phyloP scores from a whole-genome alignment of 106 monocot genomes.

The Allium fistulosum region DNA sequence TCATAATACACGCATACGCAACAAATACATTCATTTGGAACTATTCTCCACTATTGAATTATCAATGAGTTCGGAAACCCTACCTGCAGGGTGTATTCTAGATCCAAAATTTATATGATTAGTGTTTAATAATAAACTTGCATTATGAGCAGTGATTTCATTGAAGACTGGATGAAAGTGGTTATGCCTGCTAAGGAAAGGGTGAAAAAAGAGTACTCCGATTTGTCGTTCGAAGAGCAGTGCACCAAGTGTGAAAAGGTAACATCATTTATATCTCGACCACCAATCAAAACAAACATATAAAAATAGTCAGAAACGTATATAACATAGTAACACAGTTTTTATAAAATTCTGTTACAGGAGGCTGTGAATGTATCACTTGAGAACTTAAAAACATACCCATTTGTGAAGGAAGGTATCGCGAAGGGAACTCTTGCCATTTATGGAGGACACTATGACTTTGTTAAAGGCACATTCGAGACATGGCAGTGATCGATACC shows the following conservation, averaged over 20 bases:
- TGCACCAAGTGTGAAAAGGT: slow-evolving; percentile 71
- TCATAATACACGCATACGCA: too few relatives aligned
- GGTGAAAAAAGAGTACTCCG: slow-evolving; percentile 18
- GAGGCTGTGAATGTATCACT: slow-evolving; percentile 55
- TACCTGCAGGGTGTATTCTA: too few relatives aligned
- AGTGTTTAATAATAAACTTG: too few relatives aligned
- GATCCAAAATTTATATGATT: too few relatives aligned
- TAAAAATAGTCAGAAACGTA: too few relatives aligned
- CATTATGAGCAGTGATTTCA: slow-evolving; percentile 36
- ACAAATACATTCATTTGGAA: too few relatives aligned
- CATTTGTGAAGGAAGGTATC: slow-evolving; percentile 48
- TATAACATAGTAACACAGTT: too few relatives aligned
- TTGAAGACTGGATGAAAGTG: slow-evolving; percentile 82
- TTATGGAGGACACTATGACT: slow-evolving; percentile 42
- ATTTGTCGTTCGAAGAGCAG: slow-evolving; percentile 47
- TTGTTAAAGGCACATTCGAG: slow-evolving; percentile 40
- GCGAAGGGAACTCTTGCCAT: slow-evolving; percentile 29
- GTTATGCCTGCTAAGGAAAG: slow-evolving; percentile 45
- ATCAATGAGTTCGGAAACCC: too few relatives aligned
- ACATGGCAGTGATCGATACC: slow-evolving; percentile 21
- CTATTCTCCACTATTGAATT: too few relatives aligned
- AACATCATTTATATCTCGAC: not conserved
- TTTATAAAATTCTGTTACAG: slow-evolving; percentile 9
- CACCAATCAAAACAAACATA: not conserved
- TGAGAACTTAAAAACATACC: slow-evolving; percentile 49